A percentile compares a stretch with the other conserved stretches of the same genome.
Conservation (phyloP, 108 stramenopile species). For the Parmales sp. region DNA sequence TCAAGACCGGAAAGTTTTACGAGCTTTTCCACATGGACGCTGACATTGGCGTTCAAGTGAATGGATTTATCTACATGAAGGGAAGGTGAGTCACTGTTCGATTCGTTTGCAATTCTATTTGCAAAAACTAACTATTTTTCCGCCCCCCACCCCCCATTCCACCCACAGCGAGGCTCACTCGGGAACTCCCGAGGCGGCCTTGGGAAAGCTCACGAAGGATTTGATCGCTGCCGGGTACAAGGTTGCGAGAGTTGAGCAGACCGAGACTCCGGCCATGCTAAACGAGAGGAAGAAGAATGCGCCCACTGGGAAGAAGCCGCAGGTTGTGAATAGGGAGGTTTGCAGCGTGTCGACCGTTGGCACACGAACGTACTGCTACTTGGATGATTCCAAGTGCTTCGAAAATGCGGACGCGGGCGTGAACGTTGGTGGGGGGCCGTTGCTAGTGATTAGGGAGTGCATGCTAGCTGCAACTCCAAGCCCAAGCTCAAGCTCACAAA, state of each 20-base stretch:
- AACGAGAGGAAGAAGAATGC: constrained; percentile 64
- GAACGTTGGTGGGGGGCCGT: constrained; percentile 39
- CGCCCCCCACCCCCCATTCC: too few species aligned
- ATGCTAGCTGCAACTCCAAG: constrained; percentile 27
- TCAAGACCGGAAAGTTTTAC: constrained; percentile 98
- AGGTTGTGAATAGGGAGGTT: constrained; percentile 88
- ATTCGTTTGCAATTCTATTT: background rate
- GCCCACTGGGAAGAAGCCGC: constrained; percentile 47
- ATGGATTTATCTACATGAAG: constrained; percentile 94
- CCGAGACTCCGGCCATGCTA: constrained; percentile 90
- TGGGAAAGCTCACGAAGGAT: constrained; percentile 67
- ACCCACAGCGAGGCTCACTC: constrained; percentile 91
- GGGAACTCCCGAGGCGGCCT: constrained; percentile 92
- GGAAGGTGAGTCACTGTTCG: constrained; percentile 33
- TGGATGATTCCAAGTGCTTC: constrained; percentile 60
- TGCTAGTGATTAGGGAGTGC: constrained; percentile 69
- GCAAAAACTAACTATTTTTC: too few species aligned
- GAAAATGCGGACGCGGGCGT: constrained; percentile 23
- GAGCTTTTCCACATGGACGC: constrained; percentile 91
- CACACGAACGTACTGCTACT: constrained; percentile 83
- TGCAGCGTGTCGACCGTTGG: constrained; percentile 75
- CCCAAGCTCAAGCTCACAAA: background rate
- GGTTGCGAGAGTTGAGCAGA: constrained; percentile 97
- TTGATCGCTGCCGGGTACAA: constrained; percentile 89
- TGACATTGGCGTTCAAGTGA: constrained; percentile 80